Evolutionary conservation across 2,329 filamentous ascomycete species (phyloP).

Genomic region (Aspergillus sp.): DNA sequence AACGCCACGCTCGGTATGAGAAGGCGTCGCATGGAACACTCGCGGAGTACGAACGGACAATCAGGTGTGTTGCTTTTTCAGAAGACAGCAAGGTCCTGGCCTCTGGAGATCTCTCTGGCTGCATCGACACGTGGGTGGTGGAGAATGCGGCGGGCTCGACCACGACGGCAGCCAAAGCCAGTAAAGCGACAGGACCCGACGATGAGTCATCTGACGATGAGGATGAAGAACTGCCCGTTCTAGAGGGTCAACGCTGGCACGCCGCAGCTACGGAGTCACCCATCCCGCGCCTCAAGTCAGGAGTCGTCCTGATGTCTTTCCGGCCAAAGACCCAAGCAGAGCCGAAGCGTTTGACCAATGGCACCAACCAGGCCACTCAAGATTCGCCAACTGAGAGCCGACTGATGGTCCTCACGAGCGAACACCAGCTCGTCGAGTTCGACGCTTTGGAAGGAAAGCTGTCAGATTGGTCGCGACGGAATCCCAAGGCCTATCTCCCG

Average conservation of each 20-base stretch:
- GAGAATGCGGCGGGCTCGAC: slow-evolving; percentile 41
- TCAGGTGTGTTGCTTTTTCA: slow-evolving; percentile 69
- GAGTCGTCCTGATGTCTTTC: slow-evolving; percentile 62
- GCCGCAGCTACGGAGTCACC: slow-evolving; percentile 60
- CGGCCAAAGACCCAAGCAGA: slow-evolving; percentile 31
- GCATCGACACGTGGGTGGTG: slow-evolving; percentile 77
- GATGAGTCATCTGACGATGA: slow-evolving; percentile 42
- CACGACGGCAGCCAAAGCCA: slow-evolving; percentile 28
- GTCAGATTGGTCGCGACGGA: slow-evolving; percentile 76
- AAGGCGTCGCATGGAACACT: slow-evolving; percentile 55
- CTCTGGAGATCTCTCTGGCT: slow-evolving; percentile 71
- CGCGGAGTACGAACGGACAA: slow-evolving; percentile 65
- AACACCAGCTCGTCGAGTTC: slow-evolving; percentile 66
- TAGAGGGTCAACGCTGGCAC: slow-evolving; percentile 62
- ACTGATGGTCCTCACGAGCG: slow-evolving; percentile 53
- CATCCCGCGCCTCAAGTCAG: slow-evolving; percentile 58
- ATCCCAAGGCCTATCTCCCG: slow-evolving; percentile 67
- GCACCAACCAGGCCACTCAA: slow-evolving; percentile 21
- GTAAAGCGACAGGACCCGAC: slow-evolving; percentile 39
- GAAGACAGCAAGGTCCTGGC: slow-evolving; percentile 70
- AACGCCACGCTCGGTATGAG: slow-evolving; percentile 26
- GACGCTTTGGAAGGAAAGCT: slow-evolving; percentile 67
- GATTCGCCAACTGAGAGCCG: slow-evolving; percentile 45
- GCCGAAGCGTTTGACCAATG: slow-evolving; percentile 33
- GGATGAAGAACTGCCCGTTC: slow-evolving; percentile 32